phyloP scores from a whole-genome alignment of 306 rosid species.

The Chamaecrista fasciculata region DNA sequence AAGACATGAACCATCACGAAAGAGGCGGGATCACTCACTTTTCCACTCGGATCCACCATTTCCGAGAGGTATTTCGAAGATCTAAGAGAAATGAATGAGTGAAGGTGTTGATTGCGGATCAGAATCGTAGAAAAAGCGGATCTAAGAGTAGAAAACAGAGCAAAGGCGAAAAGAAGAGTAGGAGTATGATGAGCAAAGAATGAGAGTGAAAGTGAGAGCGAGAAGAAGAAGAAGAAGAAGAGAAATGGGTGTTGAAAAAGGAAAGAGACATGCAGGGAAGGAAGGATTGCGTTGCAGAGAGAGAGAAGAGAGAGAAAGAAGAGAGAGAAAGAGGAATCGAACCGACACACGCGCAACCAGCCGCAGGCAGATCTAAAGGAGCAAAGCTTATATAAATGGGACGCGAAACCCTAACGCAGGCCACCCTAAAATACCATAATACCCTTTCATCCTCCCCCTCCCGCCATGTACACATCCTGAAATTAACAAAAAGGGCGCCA shows the following conservation, averaged over 20 bases:
- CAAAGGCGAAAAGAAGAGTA: slow-evolving; percentile 6
- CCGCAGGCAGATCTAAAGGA: slow-evolving; percentile 48
- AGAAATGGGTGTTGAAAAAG: background rate
- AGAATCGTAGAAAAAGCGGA: background rate
- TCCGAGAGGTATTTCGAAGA: slow-evolving; percentile 25
- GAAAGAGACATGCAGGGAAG: slow-evolving; percentile 27
- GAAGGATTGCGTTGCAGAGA: slow-evolving; percentile 8
- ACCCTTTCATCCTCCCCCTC: slow-evolving; percentile 39
- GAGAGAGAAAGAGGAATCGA: slow-evolving; percentile 30
- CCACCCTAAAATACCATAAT: slow-evolving; percentile 26
- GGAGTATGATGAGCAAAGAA: background rate
- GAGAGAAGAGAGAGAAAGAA: slow-evolving; percentile 11
- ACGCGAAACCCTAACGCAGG: slow-evolving; percentile 64
- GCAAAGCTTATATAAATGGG: slow-evolving; percentile 32
- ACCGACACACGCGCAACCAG: slow-evolving; percentile 51
- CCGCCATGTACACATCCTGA: slow-evolving; percentile 22
- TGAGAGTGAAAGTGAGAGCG: slow-evolving; percentile 28
- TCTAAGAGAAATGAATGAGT: slow-evolving; percentile 14
- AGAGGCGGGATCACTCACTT: slow-evolving; percentile 48
- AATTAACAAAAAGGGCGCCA: slow-evolving; percentile 42
- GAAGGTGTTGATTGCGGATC: background rate
- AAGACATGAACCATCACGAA: background rate
- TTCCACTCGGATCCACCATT: slow-evolving; percentile 69
- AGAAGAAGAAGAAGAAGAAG: background rate
- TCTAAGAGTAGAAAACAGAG: background rate